Evolutionary conservation across 2,329 filamentous ascomycete genomes (phyloP).

Genomic region (Aspergillus ochraceoroseus): DNA sequence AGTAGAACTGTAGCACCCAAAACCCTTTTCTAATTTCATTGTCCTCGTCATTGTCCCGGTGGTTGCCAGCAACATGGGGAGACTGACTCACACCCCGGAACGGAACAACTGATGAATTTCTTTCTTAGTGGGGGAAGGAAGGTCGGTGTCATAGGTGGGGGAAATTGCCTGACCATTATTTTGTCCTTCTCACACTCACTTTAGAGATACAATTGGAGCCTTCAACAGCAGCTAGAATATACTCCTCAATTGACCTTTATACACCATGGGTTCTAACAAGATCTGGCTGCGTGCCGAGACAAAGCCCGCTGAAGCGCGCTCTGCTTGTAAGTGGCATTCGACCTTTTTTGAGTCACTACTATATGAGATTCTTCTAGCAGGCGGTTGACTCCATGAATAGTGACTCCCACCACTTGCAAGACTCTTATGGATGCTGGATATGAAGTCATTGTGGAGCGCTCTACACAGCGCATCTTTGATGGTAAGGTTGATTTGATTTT

Average conservation of each 20-base stretch:
- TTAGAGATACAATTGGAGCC: background rate
- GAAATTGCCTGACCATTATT: slow-evolving; percentile 10
- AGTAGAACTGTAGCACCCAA: too few relatives aligned
- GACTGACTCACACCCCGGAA: slow-evolving; percentile 27
- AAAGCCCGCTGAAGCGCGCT: slow-evolving; percentile 56
- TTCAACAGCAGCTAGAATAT: slow-evolving; percentile 4
- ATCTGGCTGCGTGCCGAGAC: slow-evolving; percentile 57
- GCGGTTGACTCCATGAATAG: slow-evolving; percentile 22
- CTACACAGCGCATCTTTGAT: slow-evolving; percentile 59
- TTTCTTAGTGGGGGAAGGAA: slow-evolving; percentile 28
- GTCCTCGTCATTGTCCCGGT: too few relatives aligned
- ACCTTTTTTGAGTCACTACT: slow-evolving; percentile 5
- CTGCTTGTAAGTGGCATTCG: slow-evolving; percentile 38
- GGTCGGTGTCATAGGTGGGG: slow-evolving; percentile 25
- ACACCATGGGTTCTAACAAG: slow-evolving; percentile 33
- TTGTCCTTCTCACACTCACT: slow-evolving; percentile 10
- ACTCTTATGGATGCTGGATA: slow-evolving; percentile 65
- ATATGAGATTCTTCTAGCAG: slow-evolving; percentile 1
- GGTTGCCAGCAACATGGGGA: too few relatives aligned
- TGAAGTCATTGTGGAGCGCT: slow-evolving; percentile 62
- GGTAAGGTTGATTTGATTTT: slow-evolving; percentile 27
- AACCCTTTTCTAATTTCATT: too few relatives aligned
- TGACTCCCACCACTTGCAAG: slow-evolving; percentile 53
- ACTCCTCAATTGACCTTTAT: slow-evolving; percentile 16
- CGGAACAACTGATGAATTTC: slow-evolving; percentile 28